Evolutionary conservation across 164 flowering plant species (phyloP), one percentile per base, ranked within the genome.

Genomic region (Liriodendron chinense): DNA sequence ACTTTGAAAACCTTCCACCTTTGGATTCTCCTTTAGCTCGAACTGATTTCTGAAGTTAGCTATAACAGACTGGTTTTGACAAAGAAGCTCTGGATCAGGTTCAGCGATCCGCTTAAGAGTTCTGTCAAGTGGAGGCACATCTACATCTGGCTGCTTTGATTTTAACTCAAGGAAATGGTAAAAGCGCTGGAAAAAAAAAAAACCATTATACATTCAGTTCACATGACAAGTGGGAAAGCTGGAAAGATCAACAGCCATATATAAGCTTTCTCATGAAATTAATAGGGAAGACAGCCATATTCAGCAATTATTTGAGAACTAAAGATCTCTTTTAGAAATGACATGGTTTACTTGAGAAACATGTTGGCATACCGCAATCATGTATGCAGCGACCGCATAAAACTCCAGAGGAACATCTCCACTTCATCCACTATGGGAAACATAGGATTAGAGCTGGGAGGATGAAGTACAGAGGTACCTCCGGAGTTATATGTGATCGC

Each of bases 71-170:
- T 84, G 80, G 81, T 83, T 89, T 68, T 84, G 78, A 65, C 86
- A 81, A 80, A 92, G 71, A 74, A 95, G 86, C 65, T 88, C 87
- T 21, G 83, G 84, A 83, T 96, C 97, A 73, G 93, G 96, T 81
- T 90, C 95, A 57, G 87, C 89, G 72, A 94, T 90, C 76, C 70
- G 87, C 84, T 87, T 88, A 57, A 96, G 84, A 65, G 95, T 87
- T 73, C 82, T 84, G 81, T 96, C 97, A 79, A 96, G 87, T 66
- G 90, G 91, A 80, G 99, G 97, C 20, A 94, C 89, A 74, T 87
- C 82, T 34, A 97, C 89, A 85, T 90, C 94, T 59, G 88, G 90
- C 23, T 86, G 72, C 86, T 83, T 91, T 68, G 96, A 87, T 78
- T 90, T 96, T 78, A 94, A 74, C 78, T 94, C 97, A 7, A 96